Conservation (phyloP, 1,139 yeast genomes). For the Scheffersomyces stambukii region DNA sequence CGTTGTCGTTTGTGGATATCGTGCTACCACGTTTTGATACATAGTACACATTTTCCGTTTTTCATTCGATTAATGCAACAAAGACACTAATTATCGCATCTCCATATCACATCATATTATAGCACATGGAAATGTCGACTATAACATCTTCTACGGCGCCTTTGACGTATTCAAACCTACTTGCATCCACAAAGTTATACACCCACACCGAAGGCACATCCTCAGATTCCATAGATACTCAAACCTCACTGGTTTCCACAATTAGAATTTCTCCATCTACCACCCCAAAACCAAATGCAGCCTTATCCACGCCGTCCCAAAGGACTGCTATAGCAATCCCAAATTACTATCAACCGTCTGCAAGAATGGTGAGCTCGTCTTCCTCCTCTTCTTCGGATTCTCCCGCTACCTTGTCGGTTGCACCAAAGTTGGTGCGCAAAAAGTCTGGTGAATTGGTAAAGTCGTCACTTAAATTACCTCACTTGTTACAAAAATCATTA, state of each 20-base stretch:
- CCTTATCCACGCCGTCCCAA: constrained; percentile 1
- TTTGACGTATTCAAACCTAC: no score
- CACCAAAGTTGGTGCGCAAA: constrained; percentile 23
- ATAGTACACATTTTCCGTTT: no score
- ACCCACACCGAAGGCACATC: constrained; percentile 7
- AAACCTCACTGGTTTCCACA: constrained; percentile 8
- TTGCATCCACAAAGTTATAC: constrained; percentile 5
- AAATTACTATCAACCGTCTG: constrained; percentile 12
- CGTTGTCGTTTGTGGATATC: no score
- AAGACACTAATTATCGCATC: no score
- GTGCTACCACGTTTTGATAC: no score
- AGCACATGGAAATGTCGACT: no score
- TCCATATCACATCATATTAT: no score
- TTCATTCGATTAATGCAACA: no score
- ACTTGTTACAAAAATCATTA: constrained; percentile 19
- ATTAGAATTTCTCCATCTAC: constrained; percentile 8
- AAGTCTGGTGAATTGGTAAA: constrained; percentile 39
- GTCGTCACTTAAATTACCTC: constrained; percentile 33
- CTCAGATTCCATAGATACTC: constrained; percentile 9
- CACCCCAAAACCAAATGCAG: constrained; percentile 1
- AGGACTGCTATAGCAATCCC: constrained; percentile 6
- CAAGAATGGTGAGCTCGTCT: no score
- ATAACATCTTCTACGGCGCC: constrained; percentile 5
- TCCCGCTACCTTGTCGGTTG: constrained; percentile 2
- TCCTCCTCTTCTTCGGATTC: neutral